Base-by-base conservation (phyloP, 768 basidiomycete genomes). In the Ramaria rubella region DNA sequence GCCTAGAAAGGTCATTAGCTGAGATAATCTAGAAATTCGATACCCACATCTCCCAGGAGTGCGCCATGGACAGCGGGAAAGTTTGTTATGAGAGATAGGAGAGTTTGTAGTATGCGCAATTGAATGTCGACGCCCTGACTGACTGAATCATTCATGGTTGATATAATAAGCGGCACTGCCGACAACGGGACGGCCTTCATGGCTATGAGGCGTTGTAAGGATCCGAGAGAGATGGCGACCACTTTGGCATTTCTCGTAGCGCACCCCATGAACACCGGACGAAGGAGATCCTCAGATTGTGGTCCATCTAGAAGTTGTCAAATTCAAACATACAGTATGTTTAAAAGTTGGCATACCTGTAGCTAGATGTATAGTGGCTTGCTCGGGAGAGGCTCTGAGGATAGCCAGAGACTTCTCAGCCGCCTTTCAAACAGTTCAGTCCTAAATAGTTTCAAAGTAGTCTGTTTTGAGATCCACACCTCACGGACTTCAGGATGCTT, bases 61-160 rank as follows among this genome's bases (percentile, higher is more conserved):
- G 76, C 76, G 11, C 89, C 93, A 64, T 93, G 89, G 7, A 95
- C 82, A 7, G 80, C 81, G 1, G 82, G 81, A 64, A 94, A 93
- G 65, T 91, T 90, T 2, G 91, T 94, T 50, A 98, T 83, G 9
- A 99, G 81, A 0, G 89, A 90, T 9, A 96, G 82, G 8, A 98
- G 78, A 0, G 92, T 94, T 68, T 97, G 94, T 0, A 98, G 77
- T 26, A 97, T 90, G 51, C 90, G 87, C 36, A 98, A 79, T 67
- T 98, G 96, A 26, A 97, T 96, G 67, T 99, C 96, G 29, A 98
- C 94, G 5, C 94, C 96, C 67, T 95, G 93, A 27, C 81, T 86
- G 75, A 95, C 83, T 17, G 91, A 91, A 60, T 90, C 86, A 57
- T 77, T 81, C 82, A 99, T 87, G 0, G 87, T 95, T 44, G 72